These are phyloP conservation scores for Fusarium denticulatum DNA, from an alignment of 2,329 filamentous ascomycete species.

Conservation along the genomic window DNA sequence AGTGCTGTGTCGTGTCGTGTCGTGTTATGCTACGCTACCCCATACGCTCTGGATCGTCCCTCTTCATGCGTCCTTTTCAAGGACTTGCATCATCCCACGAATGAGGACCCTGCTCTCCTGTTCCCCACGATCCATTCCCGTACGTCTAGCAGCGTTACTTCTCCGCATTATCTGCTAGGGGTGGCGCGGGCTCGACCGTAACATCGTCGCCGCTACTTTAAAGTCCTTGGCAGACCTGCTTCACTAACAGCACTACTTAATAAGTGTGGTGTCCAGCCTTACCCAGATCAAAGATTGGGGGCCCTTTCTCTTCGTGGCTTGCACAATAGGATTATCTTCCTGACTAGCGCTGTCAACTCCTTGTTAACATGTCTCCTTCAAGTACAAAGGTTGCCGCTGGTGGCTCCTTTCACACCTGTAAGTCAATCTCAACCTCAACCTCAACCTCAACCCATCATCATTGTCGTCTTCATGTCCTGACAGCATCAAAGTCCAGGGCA, in stretches of 20 bases:
- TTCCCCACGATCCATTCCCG: conserved; percentile 36
- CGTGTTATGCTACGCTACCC: conserved; percentile 22
- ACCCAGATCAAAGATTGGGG: conserved; percentile 26
- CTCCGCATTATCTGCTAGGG: conserved; percentile 31
- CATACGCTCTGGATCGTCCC: conserved; percentile 30
- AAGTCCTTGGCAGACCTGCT: conserved; percentile 23
- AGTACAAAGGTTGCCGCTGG: conserved; percentile 56
- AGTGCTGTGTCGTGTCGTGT: background rate
- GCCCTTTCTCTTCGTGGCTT: conserved; percentile 28
- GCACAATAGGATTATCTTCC: conserved; percentile 18
- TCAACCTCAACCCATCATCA: background rate
- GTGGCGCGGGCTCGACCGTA: conserved; percentile 16
- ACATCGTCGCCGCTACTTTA: conserved; percentile 23
- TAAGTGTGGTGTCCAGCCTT: conserved; percentile 33
- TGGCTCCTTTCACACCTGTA: conserved; percentile 50
- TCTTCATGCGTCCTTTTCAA: conserved; percentile 30
- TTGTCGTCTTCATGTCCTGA: conserved; percentile 7
- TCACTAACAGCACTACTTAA: conserved; percentile 32
- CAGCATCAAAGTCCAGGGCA: conserved; percentile 57
- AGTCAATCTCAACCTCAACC: conserved; percentile 2
- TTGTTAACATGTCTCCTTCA: conserved; percentile 51
- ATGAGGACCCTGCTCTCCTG: conserved; percentile 14
- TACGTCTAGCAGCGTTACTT: conserved; percentile 19
- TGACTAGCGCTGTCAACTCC: conserved; percentile 22
- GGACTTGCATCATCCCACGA: conserved; percentile 37